phyloP scores from a whole-genome alignment of 2,329 filamentous ascomycete genomes.

The Raffaelea albimanens region DNA sequence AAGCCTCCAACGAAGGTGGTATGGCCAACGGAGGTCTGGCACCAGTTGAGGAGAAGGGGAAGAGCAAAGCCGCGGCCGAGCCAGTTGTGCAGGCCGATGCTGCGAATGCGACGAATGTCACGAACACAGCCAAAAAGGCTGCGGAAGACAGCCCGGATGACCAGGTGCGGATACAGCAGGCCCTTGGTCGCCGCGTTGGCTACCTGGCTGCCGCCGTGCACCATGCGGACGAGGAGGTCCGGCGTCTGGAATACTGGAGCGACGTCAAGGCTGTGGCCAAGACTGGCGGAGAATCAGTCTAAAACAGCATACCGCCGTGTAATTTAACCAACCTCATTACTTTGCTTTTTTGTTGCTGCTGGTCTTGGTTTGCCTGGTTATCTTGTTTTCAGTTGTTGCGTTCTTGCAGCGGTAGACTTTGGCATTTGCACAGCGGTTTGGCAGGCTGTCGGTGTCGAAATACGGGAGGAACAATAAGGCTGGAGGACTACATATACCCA shows the following conservation, averaged over 20 bases:
- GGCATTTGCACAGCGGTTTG: no score
- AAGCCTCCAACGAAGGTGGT: neutral
- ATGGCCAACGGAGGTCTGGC: neutral
- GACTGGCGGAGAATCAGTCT: no score
- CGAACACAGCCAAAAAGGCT: neutral
- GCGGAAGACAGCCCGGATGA: neutral
- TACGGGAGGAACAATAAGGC: neutral
- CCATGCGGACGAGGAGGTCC: slow-evolving; percentile 72
- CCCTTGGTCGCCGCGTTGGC: slow-evolving; percentile 36
- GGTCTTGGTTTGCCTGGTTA: no score
- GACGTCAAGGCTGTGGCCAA: slow-evolving; percentile 64
- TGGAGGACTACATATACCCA: neutral
- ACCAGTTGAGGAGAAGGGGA: slow-evolving; percentile 18
- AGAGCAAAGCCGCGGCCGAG: slow-evolving; percentile 11
- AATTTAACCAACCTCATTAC: no score
- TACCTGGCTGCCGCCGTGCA: slow-evolving; percentile 66
- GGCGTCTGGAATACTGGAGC: slow-evolving; percentile 78
- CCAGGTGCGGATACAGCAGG: neutral
- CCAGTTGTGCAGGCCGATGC: slow-evolving; percentile 4
- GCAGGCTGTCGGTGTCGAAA: neutral
- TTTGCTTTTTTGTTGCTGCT: no score
- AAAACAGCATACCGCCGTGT: no score
- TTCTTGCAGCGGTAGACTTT: no score
- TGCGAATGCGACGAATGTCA: neutral
- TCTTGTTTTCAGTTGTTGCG: no score